Evolutionary conservation across 345 rosid species (phyloP), one percentile per base, ranked within the genome.

Genomic region (Conringia planisiliqua): DNA sequence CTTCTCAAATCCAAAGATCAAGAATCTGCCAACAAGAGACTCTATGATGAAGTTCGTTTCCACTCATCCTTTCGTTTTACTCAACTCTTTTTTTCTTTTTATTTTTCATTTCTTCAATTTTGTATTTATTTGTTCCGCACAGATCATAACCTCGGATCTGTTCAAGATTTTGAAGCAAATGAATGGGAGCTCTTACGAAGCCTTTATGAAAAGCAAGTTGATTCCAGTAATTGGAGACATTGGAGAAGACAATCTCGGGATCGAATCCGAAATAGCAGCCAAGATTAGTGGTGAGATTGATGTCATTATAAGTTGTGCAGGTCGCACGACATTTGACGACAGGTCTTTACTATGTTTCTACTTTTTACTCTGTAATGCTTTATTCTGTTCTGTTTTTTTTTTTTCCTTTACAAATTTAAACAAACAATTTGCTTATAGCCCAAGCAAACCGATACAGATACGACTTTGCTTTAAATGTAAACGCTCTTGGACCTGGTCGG

Each of bases 221-320:
- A 75, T 80, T 72, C 86, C 83, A n/a, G 71, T 83, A 10, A 39
- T 46, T 10, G 86, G 86, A 17, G 56, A 80, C 20, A 46, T 77
- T 4, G 40, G 66, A 42, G n/a, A 78, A 26, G 26, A 40, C 10
- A 58, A 71, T 68, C 22, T 80, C 0, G 82, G 86, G 27, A 43
- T 78, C 47, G 24, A 72, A 3, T 6, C 35, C 1, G 17, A 43
- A 8, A 50, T 7, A 33, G 44, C 54, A 54, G 12, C 1, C 78
- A 77, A 5, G 79, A 83, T 83, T 66, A 86, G 75, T 18, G 76
- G 67, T 16, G 87, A 91, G 43, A 79, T 87, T 14, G 88, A 87
- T 58, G 79, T 89, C 9, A 82, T 91, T 22, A 82, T 91, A 27
- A 91, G 82, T 52, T 83, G 89, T 42, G 94, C 86, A 4, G 92